A percentile compares a stretch with the other conserved stretches of the same genome.
Conservation (phyloP, 1,284 basidiomycete genomes). For the Neonothopanus nambi region DNA sequence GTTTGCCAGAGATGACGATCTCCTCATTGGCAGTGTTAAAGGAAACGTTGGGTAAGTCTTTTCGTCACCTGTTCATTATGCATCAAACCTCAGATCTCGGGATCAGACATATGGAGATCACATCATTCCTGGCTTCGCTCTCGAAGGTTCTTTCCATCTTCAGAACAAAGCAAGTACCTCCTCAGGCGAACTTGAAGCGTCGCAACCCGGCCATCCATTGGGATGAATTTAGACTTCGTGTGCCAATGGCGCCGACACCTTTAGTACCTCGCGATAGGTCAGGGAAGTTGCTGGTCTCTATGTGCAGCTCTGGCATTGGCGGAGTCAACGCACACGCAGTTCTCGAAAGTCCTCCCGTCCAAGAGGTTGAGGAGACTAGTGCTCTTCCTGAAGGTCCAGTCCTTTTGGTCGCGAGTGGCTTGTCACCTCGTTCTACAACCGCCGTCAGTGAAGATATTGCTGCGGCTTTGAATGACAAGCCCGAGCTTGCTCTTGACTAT, state of each 20-base stretch:
- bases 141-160: conserved; percentile 43
- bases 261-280: conserved; percentile 4
- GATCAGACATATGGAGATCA: conserved; percentile 40
- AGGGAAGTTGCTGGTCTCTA: conserved; percentile 13
- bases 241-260: conserved; percentile 18
- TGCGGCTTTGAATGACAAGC: conserved; percentile 1
- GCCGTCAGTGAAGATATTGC: conserved; percentile 17
- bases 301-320: conserved; percentile 15
- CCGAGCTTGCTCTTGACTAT: conserved; percentile 9
- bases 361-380: neutral
- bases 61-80: neutral
- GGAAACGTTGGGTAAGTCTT: conserved; percentile 37
- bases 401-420: conserved; percentile 29
- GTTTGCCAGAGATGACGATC: conserved; percentile 28
- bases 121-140: conserved; percentile 41
- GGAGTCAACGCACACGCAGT: conserved; percentile 16
- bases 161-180: conserved; percentile 35
- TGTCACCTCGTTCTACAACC: conserved; percentile 26
- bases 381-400: conserved; percentile 16
- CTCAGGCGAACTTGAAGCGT: conserved; percentile 36
- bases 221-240: conserved; percentile 27
- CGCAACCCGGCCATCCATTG: conserved; percentile 42
- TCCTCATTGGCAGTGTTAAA: conserved; percentile 39
- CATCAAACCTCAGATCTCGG: neutral
- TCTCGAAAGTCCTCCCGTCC: conserved; percentile 10